Evolutionary conservation across 2,329 filamentous ascomycete species (phyloP).

Genomic region (Calonectria montana): DNA sequence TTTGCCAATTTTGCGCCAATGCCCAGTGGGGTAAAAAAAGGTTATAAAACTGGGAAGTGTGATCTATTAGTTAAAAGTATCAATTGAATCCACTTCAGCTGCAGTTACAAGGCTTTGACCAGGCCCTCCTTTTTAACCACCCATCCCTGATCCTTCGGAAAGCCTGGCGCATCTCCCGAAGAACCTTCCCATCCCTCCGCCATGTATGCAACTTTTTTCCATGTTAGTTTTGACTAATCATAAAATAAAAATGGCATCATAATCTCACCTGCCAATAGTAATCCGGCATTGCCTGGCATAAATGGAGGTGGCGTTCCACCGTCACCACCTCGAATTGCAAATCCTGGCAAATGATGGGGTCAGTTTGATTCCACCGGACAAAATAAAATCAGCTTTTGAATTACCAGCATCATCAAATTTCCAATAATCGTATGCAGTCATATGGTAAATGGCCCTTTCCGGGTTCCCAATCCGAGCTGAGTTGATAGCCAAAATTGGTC

Average conservation of each 20-base stretch:
- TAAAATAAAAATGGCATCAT: rapidly evolving
- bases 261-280: slow-evolving; percentile 45
- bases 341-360: slow-evolving; percentile 26
- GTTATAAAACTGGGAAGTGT: too few species aligned
- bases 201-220: slow-evolving; percentile 50
- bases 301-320: slow-evolving; percentile 47
- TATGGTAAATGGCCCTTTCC: slow-evolving; percentile 53
- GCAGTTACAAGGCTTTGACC: not conserved
- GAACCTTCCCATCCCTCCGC: slow-evolving; percentile 41
- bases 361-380: not conserved
- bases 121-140: slow-evolving; percentile 36
- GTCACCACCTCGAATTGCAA: slow-evolving; percentile 44
- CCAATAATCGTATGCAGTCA: slow-evolving; percentile 57
- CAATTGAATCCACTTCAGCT: not conserved
- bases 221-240: not conserved
- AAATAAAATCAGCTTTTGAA: not conserved
- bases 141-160: slow-evolving; percentile 50
- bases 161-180: slow-evolving; percentile 46
- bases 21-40: too few species aligned
- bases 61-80: not conserved
- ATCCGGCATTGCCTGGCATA: slow-evolving; percentile 52
- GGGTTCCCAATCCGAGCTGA: slow-evolving; percentile 54
- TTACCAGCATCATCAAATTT: slow-evolving; percentile 53
- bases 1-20: too few species aligned
- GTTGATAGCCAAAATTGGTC: slow-evolving; percentile 59